phyloP scores from a whole-genome alignment of 2,329 filamentous ascomycete genomes.

The Dactylellina haptotyla region DNA sequence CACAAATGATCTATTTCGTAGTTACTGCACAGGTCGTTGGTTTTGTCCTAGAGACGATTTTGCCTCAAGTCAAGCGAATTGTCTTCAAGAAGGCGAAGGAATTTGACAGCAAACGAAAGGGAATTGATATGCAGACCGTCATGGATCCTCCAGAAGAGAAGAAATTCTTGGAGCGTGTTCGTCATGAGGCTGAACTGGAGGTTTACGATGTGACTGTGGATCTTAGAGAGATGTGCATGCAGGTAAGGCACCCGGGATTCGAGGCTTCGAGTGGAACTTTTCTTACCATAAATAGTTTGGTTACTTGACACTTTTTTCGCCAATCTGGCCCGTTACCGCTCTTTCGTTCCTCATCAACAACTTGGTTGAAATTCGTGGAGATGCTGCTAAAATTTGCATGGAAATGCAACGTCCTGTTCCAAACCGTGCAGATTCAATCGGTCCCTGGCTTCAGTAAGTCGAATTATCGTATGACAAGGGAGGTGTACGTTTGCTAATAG shows the following conservation, averaged over 20 bases:
- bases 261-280: not conserved
- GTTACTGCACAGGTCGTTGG: slow-evolving; percentile 93
- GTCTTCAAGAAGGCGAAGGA: slow-evolving; percentile 81
- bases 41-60: slow-evolving; percentile 81
- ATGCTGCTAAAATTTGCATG: slow-evolving; percentile 92
- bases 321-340: slow-evolving; percentile 92
- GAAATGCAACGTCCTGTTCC: slow-evolving; percentile 90
- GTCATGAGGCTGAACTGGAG: slow-evolving; percentile 82
- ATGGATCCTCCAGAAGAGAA: slow-evolving; percentile 80
- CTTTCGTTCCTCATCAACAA: slow-evolving; percentile 92
- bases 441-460: slow-evolving; percentile 78
- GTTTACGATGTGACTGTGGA: slow-evolving; percentile 90
- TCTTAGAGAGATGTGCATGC: slow-evolving; percentile 91
- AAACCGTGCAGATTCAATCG: slow-evolving; percentile 90
- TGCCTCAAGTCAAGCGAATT: slow-evolving; percentile 84
- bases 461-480: not conserved
- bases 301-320: slow-evolving; percentile 89
- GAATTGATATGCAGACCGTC: slow-evolving; percentile 64
- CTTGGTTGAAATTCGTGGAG: slow-evolving; percentile 92
- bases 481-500: slow-evolving; percentile 1
- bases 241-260: slow-evolving; percentile 65
- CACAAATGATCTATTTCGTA: slow-evolving; percentile 95
- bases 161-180: slow-evolving; percentile 80
- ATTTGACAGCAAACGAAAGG: slow-evolving; percentile 71
- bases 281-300: slow-evolving; percentile 65